Conservation (phyloP, 768 basidiomycete species). For the Amanita inopinata region DNA sequence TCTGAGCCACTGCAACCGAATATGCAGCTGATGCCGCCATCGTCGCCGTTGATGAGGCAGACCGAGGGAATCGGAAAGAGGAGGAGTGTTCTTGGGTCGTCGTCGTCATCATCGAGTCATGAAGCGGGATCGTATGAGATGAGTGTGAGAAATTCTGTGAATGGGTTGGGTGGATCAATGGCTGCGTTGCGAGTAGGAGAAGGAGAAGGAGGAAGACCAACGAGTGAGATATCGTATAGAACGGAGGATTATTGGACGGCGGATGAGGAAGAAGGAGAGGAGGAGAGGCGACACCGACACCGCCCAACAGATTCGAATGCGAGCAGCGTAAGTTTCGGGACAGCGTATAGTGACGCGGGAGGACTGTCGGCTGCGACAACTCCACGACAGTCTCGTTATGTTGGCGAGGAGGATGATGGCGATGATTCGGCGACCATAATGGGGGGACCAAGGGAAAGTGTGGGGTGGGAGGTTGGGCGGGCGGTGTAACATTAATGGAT, state of each 20-base stretch:
- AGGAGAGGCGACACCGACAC: slow-evolving; percentile 14
- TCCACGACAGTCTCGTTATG: slow-evolving; percentile 5
- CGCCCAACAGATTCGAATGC: neutral
- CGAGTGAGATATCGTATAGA: slow-evolving; percentile 27
- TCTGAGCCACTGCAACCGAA: neutral
- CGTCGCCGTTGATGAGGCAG: neutral
- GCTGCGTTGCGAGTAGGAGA: neutral
- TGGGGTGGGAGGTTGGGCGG: slow-evolving; percentile 30
- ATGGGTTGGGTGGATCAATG: neutral
- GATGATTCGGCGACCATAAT: slow-evolving; percentile 22
- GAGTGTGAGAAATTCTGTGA: slow-evolving; percentile 20
- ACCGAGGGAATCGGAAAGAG: slow-evolving; percentile 1
- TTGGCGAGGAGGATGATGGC: slow-evolving; percentile 16
- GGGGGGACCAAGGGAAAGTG: slow-evolving; percentile 13
- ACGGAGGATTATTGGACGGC: slow-evolving; percentile 34
- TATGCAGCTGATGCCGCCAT: neutral
- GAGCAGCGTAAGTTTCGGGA: neutral
- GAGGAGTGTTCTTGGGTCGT: no score
- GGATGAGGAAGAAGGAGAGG: slow-evolving; percentile 20
- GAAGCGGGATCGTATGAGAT: slow-evolving; percentile 28
- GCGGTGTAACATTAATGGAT: slow-evolving; percentile 29
- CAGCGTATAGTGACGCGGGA: neutral
- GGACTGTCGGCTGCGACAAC: neutral
- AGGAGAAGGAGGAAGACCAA: slow-evolving; percentile 16
- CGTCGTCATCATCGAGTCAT: neutral